A percentile compares a stretch with the other conserved stretches of the same genome.
These are phyloP conservation scores for Globisporangium paddicum DNA, from an alignment of 352 stramenopile species.

Conservation along the genomic window DNA sequence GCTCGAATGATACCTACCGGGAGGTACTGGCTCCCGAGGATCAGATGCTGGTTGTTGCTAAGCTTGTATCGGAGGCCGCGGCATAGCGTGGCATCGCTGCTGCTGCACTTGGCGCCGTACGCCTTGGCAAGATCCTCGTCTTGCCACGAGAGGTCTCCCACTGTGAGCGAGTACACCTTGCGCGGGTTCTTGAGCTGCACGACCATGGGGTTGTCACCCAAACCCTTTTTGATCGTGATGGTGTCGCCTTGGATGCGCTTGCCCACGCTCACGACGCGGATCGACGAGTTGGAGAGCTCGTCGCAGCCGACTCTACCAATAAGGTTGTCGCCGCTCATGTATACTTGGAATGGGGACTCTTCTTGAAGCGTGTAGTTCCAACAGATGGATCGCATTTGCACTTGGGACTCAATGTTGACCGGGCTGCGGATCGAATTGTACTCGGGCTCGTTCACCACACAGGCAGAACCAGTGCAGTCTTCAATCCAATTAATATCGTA, in stretches of 20 bases:
- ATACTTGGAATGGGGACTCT: not conserved
- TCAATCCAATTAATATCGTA: not conserved
- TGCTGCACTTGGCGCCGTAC: constrained; percentile 10
- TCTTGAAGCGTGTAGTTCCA: not conserved
- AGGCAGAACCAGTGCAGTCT: not conserved
- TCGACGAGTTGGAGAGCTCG: not conserved
- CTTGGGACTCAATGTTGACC: not conserved
- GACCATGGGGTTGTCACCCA: too few relatives aligned
- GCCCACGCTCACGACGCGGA: not conserved
- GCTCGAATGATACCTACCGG: too few relatives aligned
- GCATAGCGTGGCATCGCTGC: not conserved
- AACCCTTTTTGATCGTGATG: too few relatives aligned
- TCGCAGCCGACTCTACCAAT: too few relatives aligned
- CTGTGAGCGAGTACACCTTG: constrained; percentile 20
- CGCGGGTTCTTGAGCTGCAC: constrained; percentile 13
- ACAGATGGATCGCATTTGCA: not conserved
- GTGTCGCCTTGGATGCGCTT: not conserved
- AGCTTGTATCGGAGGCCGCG: not conserved
- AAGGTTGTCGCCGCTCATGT: too few relatives aligned
- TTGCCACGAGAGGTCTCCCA: constrained; percentile 15
- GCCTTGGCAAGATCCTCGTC: constrained; percentile 3
- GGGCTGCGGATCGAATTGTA: not conserved
- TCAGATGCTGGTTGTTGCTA: not conserved
- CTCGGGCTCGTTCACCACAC: not conserved
- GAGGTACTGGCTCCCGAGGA: not conserved